Evolutionary conservation across 192 early-diverging fungal genomes (phyloP).

Genomic region (Coemansia sp.): DNA sequence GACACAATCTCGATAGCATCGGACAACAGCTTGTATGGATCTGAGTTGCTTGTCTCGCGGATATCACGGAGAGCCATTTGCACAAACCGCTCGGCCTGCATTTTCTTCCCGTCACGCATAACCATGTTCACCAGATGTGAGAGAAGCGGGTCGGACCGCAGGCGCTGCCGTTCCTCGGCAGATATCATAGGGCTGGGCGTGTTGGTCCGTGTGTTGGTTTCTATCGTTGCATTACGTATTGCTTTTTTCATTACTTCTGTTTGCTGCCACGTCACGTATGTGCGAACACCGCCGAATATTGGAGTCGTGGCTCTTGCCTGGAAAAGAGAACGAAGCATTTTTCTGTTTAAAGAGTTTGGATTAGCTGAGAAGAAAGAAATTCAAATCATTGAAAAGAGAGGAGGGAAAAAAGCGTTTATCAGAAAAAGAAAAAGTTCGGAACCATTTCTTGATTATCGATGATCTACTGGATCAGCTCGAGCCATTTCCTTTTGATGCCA

Average conservation of each 20-base stretch:
- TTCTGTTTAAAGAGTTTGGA: no score
- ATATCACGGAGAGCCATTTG: conserved; percentile 70
- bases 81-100: conserved; percentile 67
- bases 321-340: not conserved
- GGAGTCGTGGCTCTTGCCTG: not conserved
- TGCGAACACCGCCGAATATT: not conserved
- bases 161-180: conserved; percentile 36
- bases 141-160: conserved; percentile 64
- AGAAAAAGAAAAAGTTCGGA: no score
- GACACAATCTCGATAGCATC: conserved; percentile 72
- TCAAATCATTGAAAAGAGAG: not conserved
- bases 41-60: conserved; percentile 57
- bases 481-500: no score
- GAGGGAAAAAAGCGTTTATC: not conserved
- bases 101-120: conserved; percentile 92
- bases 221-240: conserved; percentile 13
- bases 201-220: conserved; percentile 22
- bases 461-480: no score
- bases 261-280: conserved; percentile 37
- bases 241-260: conserved; percentile 16
- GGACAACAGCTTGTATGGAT: conserved; percentile 67
- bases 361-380: not conserved
- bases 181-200: conserved; percentile 29
- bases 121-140: conserved; percentile 85
- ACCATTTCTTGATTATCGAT: no score